These are phyloP conservation scores for Bondarzewia mesenterica DNA, from an alignment of 1,284 basidiomycete genomes.

Conservation along the genomic window DNA sequence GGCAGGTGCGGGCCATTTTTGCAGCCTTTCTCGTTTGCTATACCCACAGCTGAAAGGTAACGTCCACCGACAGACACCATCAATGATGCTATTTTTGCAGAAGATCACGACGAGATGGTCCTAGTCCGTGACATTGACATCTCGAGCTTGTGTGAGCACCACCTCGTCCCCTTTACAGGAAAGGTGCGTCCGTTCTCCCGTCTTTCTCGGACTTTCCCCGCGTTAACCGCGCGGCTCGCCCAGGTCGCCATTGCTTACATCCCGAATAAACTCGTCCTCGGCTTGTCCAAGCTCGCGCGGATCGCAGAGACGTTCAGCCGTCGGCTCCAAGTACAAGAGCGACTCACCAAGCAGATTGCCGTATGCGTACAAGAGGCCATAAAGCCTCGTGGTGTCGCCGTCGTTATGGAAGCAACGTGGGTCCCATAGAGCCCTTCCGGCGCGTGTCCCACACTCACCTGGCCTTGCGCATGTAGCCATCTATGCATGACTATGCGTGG, in stretches of 20 bases:
- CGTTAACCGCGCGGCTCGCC: slow-evolving; percentile 8
- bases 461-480: slow-evolving; percentile 50
- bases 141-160: slow-evolving; percentile 97
- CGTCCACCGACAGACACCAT: slow-evolving; percentile 71
- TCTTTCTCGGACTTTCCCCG: slow-evolving; percentile 5
- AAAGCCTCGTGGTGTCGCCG: slow-evolving; percentile 94
- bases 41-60: slow-evolving; percentile 6
- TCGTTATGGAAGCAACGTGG: slow-evolving; percentile 97
- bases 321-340: slow-evolving; percentile 94
- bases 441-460: slow-evolving; percentile 4
- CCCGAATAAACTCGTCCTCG: slow-evolving; percentile 91
- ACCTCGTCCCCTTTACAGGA: slow-evolving; percentile 97
- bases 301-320: slow-evolving; percentile 98
- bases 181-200: slow-evolving; percentile 57
- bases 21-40: neutral
- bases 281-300: slow-evolving; percentile 94
- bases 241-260: slow-evolving; percentile 77
- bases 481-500: slow-evolving; percentile 99
- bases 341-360: slow-evolving; percentile 96
- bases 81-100: slow-evolving; percentile 96
- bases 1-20: slow-evolving; percentile 43
- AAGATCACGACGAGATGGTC: slow-evolving; percentile 99
- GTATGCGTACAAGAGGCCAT: slow-evolving; percentile 97
- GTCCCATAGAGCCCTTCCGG: slow-evolving; percentile 24
- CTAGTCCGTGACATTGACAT: slow-evolving; percentile 97